Evolutionary conservation across 1,139 yeast genomes (phyloP).

Genomic region (Kodamaea arcana): DNA sequence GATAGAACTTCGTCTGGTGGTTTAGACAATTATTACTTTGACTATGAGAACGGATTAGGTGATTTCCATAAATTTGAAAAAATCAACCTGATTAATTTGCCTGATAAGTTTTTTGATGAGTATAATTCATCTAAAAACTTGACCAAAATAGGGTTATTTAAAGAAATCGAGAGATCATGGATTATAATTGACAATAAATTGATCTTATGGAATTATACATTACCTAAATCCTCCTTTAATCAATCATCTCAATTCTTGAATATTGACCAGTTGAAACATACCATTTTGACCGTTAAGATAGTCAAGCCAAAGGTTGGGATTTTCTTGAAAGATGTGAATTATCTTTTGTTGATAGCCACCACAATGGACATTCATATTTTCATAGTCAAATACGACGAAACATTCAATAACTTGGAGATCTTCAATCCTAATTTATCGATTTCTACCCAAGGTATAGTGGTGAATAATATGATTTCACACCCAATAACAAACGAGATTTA

Average conservation of each 20-base stretch:
- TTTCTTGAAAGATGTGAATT: constrained; percentile 72
- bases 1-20: constrained; percentile 34
- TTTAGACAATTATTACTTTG: constrained; percentile 44
- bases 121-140: constrained; percentile 63
- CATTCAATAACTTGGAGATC: constrained; percentile 57
- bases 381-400: constrained; percentile 59
- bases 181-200: constrained; percentile 78
- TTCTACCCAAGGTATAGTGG: constrained; percentile 73
- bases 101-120: constrained; percentile 79
- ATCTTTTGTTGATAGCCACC: constrained; percentile 74
- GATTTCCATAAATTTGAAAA: constrained; percentile 77
- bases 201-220: constrained; percentile 76
- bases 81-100: constrained; percentile 64
- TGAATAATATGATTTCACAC: constrained; percentile 57
- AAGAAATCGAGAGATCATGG: constrained; percentile 85
- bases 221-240: constrained; percentile 49
- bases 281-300: constrained; percentile 70
- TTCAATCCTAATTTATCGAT: constrained; percentile 83
- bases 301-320: constrained; percentile 78
- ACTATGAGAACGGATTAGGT: constrained; percentile 38
- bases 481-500: constrained; percentile 73
- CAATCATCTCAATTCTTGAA: constrained; percentile 65
- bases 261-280: constrained; percentile 76
- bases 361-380: constrained; percentile 73
- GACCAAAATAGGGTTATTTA: constrained; percentile 79